Percentiles rank a stretch among this genome's conserved stretches.
Evolutionary conservation across 2,329 filamentous ascomycete species (phyloP).

Genomic region (Thermomyces lanuginosus): DNA sequence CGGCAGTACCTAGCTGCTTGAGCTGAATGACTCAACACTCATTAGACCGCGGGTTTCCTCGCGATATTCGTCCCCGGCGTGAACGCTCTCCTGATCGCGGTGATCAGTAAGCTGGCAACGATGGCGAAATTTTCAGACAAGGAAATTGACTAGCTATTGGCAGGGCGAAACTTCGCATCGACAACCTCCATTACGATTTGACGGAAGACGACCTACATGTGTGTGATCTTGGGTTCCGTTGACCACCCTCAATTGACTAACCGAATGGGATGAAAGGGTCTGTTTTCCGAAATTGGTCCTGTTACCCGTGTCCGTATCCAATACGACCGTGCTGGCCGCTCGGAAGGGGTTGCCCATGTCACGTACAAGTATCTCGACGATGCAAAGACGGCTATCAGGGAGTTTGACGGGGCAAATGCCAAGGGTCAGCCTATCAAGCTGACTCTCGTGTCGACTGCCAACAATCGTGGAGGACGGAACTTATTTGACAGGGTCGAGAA

Average conservation of each 20-base stretch:
- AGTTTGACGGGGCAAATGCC: conserved; percentile 82
- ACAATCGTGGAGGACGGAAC: conserved; percentile 21
- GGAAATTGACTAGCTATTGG: conserved; percentile 24
- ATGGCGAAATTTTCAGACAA: not conserved
- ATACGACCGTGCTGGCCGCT: conserved; percentile 80
- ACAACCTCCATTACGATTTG: conserved; percentile 85
- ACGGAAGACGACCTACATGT: conserved; percentile 71
- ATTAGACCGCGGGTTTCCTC: conserved; percentile 28
- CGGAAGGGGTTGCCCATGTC: conserved; percentile 68
- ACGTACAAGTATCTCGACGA: conserved; percentile 58
- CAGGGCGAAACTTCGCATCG: conserved; percentile 61
- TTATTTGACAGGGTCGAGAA: conserved; percentile 35
- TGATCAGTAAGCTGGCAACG: conserved; percentile 17
- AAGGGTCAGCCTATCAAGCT: conserved; percentile 73
- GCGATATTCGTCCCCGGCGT: conserved; percentile 22
- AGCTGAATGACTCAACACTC: conserved; percentile 5
- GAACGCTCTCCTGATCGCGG: conserved; percentile 21
- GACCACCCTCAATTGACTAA: not conserved
- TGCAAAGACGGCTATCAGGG: conserved; percentile 55
- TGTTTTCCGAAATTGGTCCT: conserved; percentile 64
- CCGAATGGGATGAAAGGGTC: no score
- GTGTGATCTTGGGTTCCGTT: conserved; percentile 11
- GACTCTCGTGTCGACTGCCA: conserved; percentile 42
- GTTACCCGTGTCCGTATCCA: conserved; percentile 52
- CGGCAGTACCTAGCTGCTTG: not conserved